A percentile compares a stretch with the other conserved stretches of the same genome.
phyloP scores from a whole-genome alignment of 495 filamentous ascomycete species.

The Penicillium simplicissimum region DNA sequence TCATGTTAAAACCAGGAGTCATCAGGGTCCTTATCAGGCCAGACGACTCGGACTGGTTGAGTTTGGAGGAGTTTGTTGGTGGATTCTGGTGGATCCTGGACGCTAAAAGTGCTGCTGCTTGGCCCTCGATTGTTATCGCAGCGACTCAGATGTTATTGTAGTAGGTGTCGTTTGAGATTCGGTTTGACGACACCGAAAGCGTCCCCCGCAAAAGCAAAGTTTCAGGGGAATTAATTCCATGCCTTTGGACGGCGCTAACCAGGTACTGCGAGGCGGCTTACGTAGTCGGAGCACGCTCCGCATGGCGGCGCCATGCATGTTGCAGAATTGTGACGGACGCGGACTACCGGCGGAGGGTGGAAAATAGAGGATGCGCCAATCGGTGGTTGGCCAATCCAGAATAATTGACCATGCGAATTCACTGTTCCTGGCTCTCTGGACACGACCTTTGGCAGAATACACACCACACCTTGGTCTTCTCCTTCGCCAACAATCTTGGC shows the following conservation, averaged over 20 bases:
- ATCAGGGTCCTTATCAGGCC: neutral
- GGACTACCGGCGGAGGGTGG: neutral
- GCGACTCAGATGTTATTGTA: neutral
- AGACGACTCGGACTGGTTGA: neutral
- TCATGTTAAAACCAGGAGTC: neutral
- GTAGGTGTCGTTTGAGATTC: neutral
- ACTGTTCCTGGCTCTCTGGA: too few species aligned
- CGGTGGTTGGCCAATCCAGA: constrained; percentile 5
- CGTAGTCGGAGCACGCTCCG: constrained; percentile 11
- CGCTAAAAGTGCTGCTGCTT: neutral
- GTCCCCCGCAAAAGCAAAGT: neutral
- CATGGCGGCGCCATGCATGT: constrained; percentile 4
- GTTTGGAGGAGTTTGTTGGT: neutral
- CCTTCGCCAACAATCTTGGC: too few species aligned
- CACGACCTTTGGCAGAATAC: too few species aligned
- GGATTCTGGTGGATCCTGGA: neutral
- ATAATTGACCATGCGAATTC: constrained; percentile 1
- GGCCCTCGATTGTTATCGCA: neutral
- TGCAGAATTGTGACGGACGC: constrained; percentile 12
- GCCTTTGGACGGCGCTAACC: neutral
- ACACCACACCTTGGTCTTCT: too few species aligned
- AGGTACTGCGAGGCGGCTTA: neutral
- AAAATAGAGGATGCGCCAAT: neutral
- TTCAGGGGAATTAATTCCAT: neutral
- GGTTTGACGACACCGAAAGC: neutral